phyloP scores from a whole-genome alignment of 2,329 filamentous ascomycete species.

The Xylariaceae sp. region DNA sequence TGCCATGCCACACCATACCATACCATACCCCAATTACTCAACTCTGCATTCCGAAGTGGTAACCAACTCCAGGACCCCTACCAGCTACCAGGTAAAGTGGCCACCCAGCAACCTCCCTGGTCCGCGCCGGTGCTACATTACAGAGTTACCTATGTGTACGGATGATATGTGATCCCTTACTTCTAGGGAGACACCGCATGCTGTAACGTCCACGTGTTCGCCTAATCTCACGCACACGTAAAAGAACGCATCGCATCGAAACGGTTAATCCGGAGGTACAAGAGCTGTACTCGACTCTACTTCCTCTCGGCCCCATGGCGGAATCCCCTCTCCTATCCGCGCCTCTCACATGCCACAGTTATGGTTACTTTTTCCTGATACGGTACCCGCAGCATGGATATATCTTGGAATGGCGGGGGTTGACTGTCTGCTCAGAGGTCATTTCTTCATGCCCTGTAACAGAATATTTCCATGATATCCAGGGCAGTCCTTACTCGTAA shows the following conservation, averaged over 20 bases:
- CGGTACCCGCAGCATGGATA: no score
- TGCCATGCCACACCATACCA: no score
- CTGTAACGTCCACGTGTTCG: constrained; percentile 9
- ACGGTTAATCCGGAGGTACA: neutral
- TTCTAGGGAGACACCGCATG: constrained; percentile 6
- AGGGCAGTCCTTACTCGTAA: no score
- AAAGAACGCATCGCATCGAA: neutral
- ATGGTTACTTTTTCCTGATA: no score
- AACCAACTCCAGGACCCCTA: neutral
- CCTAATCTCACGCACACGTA: neutral
- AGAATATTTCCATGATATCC: no score
- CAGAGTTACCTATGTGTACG: neutral
- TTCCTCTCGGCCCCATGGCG: no score
- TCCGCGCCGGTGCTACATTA: neutral
- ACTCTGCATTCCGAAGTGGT: neutral
- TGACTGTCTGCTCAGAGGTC: no score
- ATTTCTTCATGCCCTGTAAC: no score
- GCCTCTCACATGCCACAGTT: neutral
- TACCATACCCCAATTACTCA: no score
- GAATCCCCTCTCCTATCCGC: no score
- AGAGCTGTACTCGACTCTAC: no score
- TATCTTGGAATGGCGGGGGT: no score
- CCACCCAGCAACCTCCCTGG: neutral
- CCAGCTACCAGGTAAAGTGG: neutral
- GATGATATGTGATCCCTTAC: neutral